Conservation (phyloP, 306 rosid genomes). For the Sechiopsis laciniata region DNA sequence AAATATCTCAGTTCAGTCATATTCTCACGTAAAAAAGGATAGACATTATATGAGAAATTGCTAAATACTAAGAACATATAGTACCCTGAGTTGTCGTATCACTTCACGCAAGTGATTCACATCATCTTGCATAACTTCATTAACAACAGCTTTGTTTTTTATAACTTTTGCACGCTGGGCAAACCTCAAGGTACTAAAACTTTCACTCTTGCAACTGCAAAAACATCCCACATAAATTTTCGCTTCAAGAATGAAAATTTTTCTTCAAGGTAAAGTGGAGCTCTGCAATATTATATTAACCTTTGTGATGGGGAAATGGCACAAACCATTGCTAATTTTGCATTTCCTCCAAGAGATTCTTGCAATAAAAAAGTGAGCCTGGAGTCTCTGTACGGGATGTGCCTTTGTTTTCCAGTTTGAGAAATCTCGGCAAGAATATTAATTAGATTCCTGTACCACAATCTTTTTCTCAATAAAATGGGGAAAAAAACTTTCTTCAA, state of each 20-base stretch:
- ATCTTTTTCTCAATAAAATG: slow-evolving; percentile 21
- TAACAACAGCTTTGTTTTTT: slow-evolving; percentile 94
- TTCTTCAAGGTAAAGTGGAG: slow-evolving; percentile 20
- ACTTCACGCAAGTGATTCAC: slow-evolving; percentile 86
- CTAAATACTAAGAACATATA: slow-evolving; percentile 19
- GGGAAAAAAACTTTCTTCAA: background rate
- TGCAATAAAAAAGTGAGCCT: slow-evolving; percentile 89
- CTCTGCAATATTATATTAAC: slow-evolving; percentile 37
- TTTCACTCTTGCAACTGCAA: slow-evolving; percentile 91
- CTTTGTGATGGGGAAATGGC: slow-evolving; percentile 94
- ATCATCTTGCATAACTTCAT: slow-evolving; percentile 86
- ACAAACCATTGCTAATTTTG: slow-evolving; percentile 98
- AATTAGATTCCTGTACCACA: slow-evolving; percentile 81
- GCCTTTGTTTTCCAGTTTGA: slow-evolving; percentile 94
- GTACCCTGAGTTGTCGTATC: slow-evolving; percentile 89
- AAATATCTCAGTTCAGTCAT: slow-evolving; percentile 26
- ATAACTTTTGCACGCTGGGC: slow-evolving; percentile 96
- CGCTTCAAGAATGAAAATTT: slow-evolving; percentile 17
- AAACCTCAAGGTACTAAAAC: slow-evolving; percentile 92
- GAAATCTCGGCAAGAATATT: slow-evolving; percentile 99
- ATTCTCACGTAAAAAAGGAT: slow-evolving; percentile 20
- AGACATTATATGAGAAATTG: slow-evolving; percentile 23
- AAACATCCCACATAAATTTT: slow-evolving; percentile 28
- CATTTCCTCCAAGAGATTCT: slow-evolving; percentile 98
- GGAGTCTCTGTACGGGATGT: slow-evolving; percentile 97